phyloP scores from a whole-genome alignment of 1,139 yeast species.

The Taphrina sp. region DNA sequence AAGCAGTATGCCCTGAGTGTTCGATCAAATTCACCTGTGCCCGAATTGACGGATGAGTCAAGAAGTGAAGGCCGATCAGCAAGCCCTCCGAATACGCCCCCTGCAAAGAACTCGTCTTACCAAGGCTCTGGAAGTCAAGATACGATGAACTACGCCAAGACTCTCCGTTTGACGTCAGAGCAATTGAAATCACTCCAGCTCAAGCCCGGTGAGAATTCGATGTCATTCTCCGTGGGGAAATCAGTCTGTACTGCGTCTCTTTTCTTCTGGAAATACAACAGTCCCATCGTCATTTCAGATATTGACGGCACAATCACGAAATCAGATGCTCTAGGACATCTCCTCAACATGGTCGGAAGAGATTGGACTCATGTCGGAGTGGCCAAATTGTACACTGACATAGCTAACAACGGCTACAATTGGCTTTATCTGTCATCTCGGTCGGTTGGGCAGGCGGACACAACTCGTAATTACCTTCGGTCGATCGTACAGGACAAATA shows the following conservation, averaged over 20 bases:
- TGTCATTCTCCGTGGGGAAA: constrained; percentile 77
- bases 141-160: constrained; percentile 57
- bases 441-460: constrained; percentile 93
- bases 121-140: constrained; percentile 36
- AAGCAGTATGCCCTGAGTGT: constrained; percentile 37
- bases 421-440: constrained; percentile 91
- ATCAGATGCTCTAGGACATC: constrained; percentile 96
- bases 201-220: constrained; percentile 73
- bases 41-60: constrained; percentile 23
- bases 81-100: constrained; percentile 38
- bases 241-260: constrained; percentile 72
- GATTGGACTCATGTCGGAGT: constrained; percentile 99
- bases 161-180: constrained; percentile 85
- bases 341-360: constrained; percentile 84
- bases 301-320: constrained; percentile 94
- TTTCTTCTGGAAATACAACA: constrained; percentile 77
- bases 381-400: constrained; percentile 83
- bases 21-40: constrained; percentile 26
- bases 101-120: constrained; percentile 34
- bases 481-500: constrained; percentile 64
- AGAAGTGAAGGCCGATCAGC: constrained; percentile 13
- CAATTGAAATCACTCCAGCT: constrained; percentile 74
- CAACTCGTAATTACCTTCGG: constrained; percentile 77
- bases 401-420: constrained; percentile 82
- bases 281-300: constrained; percentile 93